Evolutionary conservation across 2,329 filamentous ascomycete genomes (phyloP).

Genomic region (Pyrenochaeta sp.): DNA sequence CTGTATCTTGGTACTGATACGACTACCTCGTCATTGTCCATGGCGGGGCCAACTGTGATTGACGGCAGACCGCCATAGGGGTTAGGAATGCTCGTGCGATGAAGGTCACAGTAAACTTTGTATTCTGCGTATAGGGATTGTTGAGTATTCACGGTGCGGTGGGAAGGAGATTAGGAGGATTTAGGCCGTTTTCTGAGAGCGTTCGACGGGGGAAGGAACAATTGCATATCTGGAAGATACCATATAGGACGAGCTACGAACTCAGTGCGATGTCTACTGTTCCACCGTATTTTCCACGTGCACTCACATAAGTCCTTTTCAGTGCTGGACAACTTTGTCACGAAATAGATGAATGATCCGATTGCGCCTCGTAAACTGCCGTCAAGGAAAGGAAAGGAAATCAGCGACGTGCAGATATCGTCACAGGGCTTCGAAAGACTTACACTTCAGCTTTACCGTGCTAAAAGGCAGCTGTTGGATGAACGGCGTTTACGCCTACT

Average conservation of each 20-base stretch:
- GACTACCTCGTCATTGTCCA: background rate
- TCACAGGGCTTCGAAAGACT: too few relatives aligned
- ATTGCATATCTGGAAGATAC: background rate
- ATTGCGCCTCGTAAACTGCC: too few relatives aligned
- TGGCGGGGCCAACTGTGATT: background rate
- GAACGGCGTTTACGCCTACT: too few relatives aligned
- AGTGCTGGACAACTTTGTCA: too few relatives aligned
- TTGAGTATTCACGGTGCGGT: background rate
- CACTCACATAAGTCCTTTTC: too few relatives aligned
- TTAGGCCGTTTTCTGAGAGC: background rate
- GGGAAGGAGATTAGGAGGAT: background rate
- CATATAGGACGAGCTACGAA: background rate
- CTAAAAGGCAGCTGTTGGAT: too few relatives aligned
- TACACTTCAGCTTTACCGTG: too few relatives aligned
- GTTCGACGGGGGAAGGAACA: background rate
- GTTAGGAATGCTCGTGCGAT: background rate
- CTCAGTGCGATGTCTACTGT: background rate
- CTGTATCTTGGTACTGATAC: background rate
- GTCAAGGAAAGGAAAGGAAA: too few relatives aligned
- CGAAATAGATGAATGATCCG: too few relatives aligned
- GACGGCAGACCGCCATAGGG: background rate
- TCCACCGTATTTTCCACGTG: too few relatives aligned
- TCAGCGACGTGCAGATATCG: too few relatives aligned
- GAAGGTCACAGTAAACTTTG: background rate
- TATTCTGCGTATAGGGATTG: background rate